Base-by-base conservation (phyloP, 257 asterid species). In the Dorcoceras hygrometricum region DNA sequence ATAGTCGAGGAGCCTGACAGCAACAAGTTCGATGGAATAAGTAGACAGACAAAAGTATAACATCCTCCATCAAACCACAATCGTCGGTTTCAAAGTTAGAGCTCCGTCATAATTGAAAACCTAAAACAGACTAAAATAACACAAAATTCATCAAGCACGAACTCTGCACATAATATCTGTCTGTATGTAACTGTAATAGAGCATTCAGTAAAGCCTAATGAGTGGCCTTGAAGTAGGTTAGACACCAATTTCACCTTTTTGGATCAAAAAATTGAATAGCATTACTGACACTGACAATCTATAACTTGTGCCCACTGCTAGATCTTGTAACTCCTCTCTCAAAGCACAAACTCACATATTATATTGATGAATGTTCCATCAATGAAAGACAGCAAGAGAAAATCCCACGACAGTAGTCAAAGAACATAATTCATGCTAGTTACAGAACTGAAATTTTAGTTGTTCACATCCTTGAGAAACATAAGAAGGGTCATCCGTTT, bases 1-100 rank as follows among this genome's bases (percentile, higher is more conserved):
- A 94, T 94, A 75, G 88, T 88, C 16, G 99, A 90, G 2, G 99
- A 94, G 79, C 99, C 99, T 94, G 87, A 18, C 54, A 55, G 10
- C 62, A 65, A 67, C 48, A 57, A 23, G 50, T 63, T 54, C 50
- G 20, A 32, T 68, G 18, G 57, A 68, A 11, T 64, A 8, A 62
- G 59, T 24, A 9, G 12, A 32, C 65, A 48, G 56, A 48, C 16
- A 62, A 8, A 23, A 23, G 6, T 20, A 14, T 62, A 62, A 62
- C 55, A 29, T 29, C 22, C 25, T 29, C 12, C 51, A n/a, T 29
- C n/a, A 61, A 19, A 19, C 28, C 32, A n/a, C 6, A 19, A 19
- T 9, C 11, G 23, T 6, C 20, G 14, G 48, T 11, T 6, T 12
- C 56, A 62, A 23, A 39, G 18, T 26, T 62, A 32, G 6, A 20